Evolutionary conservation across 2,329 filamentous ascomycete species (phyloP), one percentile per base, ranked within the genome.

Genomic region (Epichloe elymi): DNA sequence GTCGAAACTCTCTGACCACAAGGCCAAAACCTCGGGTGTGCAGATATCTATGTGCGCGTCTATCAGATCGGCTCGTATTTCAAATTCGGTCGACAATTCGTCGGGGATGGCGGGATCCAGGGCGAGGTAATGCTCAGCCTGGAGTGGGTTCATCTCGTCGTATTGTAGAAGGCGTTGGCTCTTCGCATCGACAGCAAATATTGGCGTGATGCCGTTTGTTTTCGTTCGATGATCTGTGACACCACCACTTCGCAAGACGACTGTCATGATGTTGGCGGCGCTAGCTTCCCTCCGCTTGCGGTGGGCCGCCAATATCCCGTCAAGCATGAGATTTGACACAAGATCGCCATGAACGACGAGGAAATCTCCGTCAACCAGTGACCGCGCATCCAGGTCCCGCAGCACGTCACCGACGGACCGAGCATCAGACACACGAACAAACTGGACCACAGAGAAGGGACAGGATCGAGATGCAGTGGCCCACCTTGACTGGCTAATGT

Each of bases 1-100:
- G 66, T 98, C 91, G 61, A 97, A 98, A 63, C 90, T 95, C 68
- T 98, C 93, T 8, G 89, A 93, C 88, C 93, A 98, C 52, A 97
- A 71, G 7, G 90, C 90, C 42, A 97, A 77, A 8, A 96, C 90
- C 63, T 97, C 93, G 0, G 91, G 90, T 1, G 93, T 97, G 68
- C 91, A 97, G 56, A 98, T 97, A 64, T 98, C 93, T 61, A 98
- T 93, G 49, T 88, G 86, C 59, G 88, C 90, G 66, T 98, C 93
- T 55, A 97, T 86, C 53, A 98, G 72, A 67, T 98, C 91, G 56
- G 85, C 80, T 39, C 90, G 82, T 19, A 96, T 74, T 59, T 94
- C 88, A 48, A 95, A 78, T 64, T 95, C 87, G 43, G 71, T 70
- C 5, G 78, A 74, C 57, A 86, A 75, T 46, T 80, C 75, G 49